Evolutionary conservation across 176 grass and related monocot genomes (phyloP).

Genomic region (Phoenix dactylifera): DNA sequence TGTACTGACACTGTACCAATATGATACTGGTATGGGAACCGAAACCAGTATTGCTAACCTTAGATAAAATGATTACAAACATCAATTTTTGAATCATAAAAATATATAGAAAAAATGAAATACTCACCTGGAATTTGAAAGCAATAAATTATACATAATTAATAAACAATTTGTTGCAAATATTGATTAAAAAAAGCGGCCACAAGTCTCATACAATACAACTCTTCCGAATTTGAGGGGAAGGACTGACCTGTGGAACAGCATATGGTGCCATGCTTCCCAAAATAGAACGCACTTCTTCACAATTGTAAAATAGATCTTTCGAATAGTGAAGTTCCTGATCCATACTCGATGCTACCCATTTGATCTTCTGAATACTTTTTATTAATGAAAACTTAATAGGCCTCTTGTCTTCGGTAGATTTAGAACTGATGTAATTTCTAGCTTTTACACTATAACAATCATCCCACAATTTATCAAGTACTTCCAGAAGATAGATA

Average conservation of each 20-base stretch:
- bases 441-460: constrained; percentile 52
- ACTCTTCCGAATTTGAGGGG: too few species aligned
- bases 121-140: too few species aligned
- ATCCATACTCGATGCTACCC: constrained; percentile 72
- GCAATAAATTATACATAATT: too few species aligned
- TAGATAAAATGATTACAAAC: too few species aligned
- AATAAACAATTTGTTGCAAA: too few species aligned
- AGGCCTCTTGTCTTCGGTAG: constrained; percentile 29
- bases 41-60: too few species aligned
- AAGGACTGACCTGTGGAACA: constrained; percentile 55
- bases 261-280: constrained; percentile 72
- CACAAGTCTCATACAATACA: too few species aligned
- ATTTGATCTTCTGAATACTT: constrained; percentile 53
- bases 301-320: constrained; percentile 67
- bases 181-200: too few species aligned
- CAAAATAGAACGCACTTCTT: constrained; percentile 53
- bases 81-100: too few species aligned
- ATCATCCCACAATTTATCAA: constrained; percentile 89
- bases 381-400: constrained; percentile 65
- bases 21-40: too few species aligned
- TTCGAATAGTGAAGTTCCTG: constrained; percentile 60
- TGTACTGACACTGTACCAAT: too few species aligned
- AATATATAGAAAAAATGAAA: too few species aligned
- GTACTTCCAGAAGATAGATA: constrained; percentile 75
- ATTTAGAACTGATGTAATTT: constrained; percentile 9